These are phyloP conservation scores for Chlorella sp. DNA, from an alignment of 139 green algal genomes.

Conservation along the genomic window DNA sequence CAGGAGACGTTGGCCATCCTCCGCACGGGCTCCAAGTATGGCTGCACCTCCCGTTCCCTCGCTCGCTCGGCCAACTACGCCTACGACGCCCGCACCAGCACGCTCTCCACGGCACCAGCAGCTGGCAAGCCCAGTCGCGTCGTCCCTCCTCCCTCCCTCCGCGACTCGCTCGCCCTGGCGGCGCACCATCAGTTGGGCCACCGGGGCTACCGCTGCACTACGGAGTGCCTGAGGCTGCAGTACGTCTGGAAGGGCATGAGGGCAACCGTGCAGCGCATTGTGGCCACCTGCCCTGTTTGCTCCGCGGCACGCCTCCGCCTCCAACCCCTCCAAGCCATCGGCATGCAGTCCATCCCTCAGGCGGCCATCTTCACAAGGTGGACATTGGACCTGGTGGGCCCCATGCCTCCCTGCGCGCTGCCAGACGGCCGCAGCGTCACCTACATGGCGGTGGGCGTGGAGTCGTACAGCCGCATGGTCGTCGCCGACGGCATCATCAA, in stretches of 20 bases:
- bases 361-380: not conserved
- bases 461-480: not conserved
- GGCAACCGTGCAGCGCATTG: not conserved
- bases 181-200: not conserved
- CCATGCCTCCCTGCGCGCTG: too few relatives aligned
- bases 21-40: too few relatives aligned
- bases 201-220: not conserved
- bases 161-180: not conserved
- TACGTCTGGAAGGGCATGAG: not conserved
- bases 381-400: too few relatives aligned
- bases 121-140: not conserved
- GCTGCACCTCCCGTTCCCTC: too few relatives aligned
- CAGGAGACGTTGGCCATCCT: not conserved
- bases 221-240: not conserved
- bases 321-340: too few relatives aligned
- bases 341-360: too few relatives aligned
- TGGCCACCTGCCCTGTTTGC: not conserved
- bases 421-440: too few relatives aligned
- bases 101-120: not conserved
- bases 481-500: not conserved
- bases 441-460: not conserved
- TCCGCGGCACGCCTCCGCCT: too few relatives aligned
- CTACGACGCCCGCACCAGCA: not conserved
- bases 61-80: too few relatives aligned
- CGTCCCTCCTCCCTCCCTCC: not conserved